Evolutionary conservation across 176 grass and related monocot species (phyloP).

Genomic region (Guadua angustifolia): DNA sequence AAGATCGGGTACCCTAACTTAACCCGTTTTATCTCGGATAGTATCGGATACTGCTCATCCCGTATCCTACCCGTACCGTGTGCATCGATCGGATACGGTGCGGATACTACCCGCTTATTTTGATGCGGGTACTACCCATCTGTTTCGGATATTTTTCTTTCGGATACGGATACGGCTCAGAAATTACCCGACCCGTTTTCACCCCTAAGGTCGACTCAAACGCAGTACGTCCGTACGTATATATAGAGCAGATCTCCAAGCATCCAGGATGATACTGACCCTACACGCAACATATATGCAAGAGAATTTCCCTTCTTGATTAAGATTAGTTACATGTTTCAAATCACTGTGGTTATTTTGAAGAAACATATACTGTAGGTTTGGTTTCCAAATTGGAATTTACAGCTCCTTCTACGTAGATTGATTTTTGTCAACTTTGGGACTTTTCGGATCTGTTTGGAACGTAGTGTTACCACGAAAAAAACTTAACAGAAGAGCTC

Average conservation of each 20-base stretch:
- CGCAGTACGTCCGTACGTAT: too few species aligned
- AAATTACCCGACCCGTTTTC: too few species aligned
- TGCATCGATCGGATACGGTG: too few species aligned
- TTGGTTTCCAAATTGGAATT: neutral
- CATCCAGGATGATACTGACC: neutral
- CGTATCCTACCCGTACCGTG: too few species aligned
- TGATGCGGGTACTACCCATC: too few species aligned
- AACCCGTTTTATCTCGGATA: too few species aligned
- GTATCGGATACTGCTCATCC: too few species aligned
- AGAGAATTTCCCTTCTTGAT: neutral
- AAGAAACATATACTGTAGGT: neutral
- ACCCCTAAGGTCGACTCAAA: neutral
- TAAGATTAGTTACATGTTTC: neutral
- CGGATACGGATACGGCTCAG: too few species aligned
- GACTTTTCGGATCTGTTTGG: neutral
- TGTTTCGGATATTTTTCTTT: too few species aligned
- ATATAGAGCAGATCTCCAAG: neutral
- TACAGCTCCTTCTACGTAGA: neutral
- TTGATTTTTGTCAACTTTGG: neutral
- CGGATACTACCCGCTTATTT: too few species aligned
- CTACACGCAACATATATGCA: neutral
- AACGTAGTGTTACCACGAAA: neutral
- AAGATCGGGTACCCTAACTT: too few species aligned
- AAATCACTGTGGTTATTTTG: neutral
- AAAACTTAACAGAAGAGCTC: neutral